phyloP scores from a whole-genome alignment of 768 basidiomycete species.

The Mrakia gelida region DNA sequence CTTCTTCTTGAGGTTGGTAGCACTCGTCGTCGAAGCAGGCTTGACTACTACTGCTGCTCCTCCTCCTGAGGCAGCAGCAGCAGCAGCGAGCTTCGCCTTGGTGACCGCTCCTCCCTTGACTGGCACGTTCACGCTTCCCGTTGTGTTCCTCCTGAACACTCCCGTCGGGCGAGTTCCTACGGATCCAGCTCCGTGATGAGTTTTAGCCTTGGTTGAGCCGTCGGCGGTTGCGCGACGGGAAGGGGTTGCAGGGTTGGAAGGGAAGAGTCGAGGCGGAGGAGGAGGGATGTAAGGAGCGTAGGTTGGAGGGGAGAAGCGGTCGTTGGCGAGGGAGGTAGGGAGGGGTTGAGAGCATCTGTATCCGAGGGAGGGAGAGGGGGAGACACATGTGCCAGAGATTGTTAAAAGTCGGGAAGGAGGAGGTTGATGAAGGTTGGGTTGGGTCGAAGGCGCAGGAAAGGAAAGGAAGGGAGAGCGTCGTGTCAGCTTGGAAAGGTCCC shows the following conservation, averaged over 20 bases:
- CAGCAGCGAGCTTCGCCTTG: background rate
- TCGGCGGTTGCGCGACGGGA: background rate
- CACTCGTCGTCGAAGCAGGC: background rate
- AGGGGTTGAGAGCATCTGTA: background rate
- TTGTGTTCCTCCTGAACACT: slow-evolving; percentile 11
- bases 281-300: slow-evolving; percentile 8
- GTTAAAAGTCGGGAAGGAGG: no score
- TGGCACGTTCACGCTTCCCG: background rate
- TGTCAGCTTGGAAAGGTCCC: no score
- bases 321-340: background rate
- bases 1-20: background rate
- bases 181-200: background rate
- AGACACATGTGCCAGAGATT: background rate
- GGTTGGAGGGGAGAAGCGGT: slow-evolving; percentile 11
- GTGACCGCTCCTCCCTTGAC: background rate
- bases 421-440: background rate
- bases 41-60: background rate
- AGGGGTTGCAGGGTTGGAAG: slow-evolving; percentile 8
- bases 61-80: no score
- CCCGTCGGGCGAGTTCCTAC: background rate
- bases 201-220: background rate
- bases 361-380: background rate
- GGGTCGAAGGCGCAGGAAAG: background rate
- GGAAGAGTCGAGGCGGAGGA: slow-evolving; percentile 14
- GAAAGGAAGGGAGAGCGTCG: background rate